Conservation (phyloP, 768 basidiomycete genomes). For the Pisolithus marmoratus region DNA sequence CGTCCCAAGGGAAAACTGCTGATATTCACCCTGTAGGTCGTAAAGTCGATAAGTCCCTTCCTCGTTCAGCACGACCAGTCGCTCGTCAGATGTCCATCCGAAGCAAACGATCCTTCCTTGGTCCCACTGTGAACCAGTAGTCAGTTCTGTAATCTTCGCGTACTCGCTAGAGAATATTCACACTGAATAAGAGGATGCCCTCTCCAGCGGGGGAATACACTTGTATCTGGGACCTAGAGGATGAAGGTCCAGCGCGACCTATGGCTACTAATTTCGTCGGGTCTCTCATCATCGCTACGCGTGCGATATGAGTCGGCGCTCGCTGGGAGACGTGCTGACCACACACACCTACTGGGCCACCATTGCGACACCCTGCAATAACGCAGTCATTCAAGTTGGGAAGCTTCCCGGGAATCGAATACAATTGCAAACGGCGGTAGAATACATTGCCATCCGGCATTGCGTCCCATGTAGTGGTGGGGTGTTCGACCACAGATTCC, state of each 20-base stretch:
- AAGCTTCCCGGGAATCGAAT: slow-evolving; percentile 74
- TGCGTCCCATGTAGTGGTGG: slow-evolving; percentile 83
- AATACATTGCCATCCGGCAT: slow-evolving; percentile 86
- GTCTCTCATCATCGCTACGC: slow-evolving; percentile 81
- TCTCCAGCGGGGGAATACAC: slow-evolving; percentile 85
- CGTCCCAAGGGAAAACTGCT: slow-evolving; percentile 76
- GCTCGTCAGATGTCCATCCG: slow-evolving; percentile 81
- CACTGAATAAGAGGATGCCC: slow-evolving; percentile 61
- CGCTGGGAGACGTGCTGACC: background rate
- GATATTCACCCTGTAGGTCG: slow-evolving; percentile 79
- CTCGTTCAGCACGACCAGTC: slow-evolving; percentile 81
- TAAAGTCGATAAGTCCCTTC: slow-evolving; percentile 91
- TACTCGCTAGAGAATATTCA: slow-evolving; percentile 38
- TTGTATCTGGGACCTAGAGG: slow-evolving; percentile 78
- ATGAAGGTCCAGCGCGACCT: slow-evolving; percentile 47
- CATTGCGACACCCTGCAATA: slow-evolving; percentile 75
- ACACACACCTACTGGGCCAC: slow-evolving; percentile 79
- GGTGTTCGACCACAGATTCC: slow-evolving; percentile 52
- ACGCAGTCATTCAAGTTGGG: slow-evolving; percentile 76
- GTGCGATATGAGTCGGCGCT: background rate
- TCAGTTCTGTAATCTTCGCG: slow-evolving; percentile 4
- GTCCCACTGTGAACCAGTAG: slow-evolving; percentile 68
- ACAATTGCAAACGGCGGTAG: slow-evolving; percentile 81
- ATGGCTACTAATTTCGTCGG: slow-evolving; percentile 72
- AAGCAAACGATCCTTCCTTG: slow-evolving; percentile 76